Evolutionary conservation across 2,329 filamentous ascomycete species (phyloP), one percentile per base, ranked within the genome.

Genomic region (Apiospora aurea): DNA sequence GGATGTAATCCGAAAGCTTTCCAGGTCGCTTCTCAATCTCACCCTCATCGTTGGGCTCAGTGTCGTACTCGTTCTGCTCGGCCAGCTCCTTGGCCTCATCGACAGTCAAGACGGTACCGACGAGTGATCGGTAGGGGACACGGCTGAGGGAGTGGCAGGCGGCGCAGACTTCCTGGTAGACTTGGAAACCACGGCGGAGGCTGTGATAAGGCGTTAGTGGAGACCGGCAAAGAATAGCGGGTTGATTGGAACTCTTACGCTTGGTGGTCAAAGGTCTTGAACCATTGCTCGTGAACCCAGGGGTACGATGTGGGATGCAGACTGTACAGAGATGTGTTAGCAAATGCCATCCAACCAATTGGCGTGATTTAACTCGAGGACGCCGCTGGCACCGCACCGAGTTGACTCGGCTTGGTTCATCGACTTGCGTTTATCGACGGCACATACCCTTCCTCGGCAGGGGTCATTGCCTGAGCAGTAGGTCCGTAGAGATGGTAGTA

Each of bases 51-150:
- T 99, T 97, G 82, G 96, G 96, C 88, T 99, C 96, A 81, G 91
- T 94, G 82, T 98, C 96, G 88, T 98, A 99, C 87, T 99, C 96
- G 87, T 97, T 94, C 89, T 97, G 95, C 86, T 99, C 96, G 78
- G 96, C 96, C 83, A 98, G 88, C 67, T 90, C 94, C 91, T 98
- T 99, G 88, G 94, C 96, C 89, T 99, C 96, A 81, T 98, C 95
- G 82, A 97, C 94, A 73, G 96, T 99, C 89, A 98, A 90, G 84
- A 97, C 89, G 76, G 90, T 90, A 83, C 96, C 96, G 80, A 99
- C 96, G 75, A 98, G 89, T 72, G 93, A 82, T 84, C 96, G 94
- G 90, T 97, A 99, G 73, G 96, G 96, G 73, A 99, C 91, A 87
- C 96, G 94, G 85, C 88, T 92, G 75, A 99, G 92, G 75, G 96